Base-by-base conservation (phyloP, 2,329 filamentous ascomycete genomes). In the Plectosphaerella sp. region DNA sequence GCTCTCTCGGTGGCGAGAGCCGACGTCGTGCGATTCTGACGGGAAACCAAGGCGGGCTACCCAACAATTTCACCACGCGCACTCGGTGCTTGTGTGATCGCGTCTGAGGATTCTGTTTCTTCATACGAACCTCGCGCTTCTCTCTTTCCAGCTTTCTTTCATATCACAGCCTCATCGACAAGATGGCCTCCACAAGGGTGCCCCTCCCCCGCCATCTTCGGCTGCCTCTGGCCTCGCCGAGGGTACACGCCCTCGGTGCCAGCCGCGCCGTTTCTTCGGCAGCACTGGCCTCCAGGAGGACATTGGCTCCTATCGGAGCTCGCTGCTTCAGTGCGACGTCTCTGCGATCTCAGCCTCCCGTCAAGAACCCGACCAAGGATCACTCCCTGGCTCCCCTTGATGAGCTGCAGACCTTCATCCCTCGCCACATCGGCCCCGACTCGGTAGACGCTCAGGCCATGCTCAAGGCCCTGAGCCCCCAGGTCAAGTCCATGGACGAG, bases 361-460 rank as follows among this genome's bases (percentile, higher is more conserved):
- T 28, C 24, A 49, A 49, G 48, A 39, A 49, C n/a, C 42, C 36
- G 16, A 53, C 54, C 10, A 48, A 49, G 20, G 55, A 57, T 37
- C 39, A 52, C 41, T 57, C 54, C 46, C 52, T 57, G 51, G 54
- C 57, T 45, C 56, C 52, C 18, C 54, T 57, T 36, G 53, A 55
- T 47, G 54, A 51, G 16, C 72, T 83, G 52, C 83, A 87, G 64
- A 82, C 83, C 41, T 96, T 96, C 64, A 78, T 88, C 51, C 80
- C 87, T 53, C 84, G 93, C 47, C 93, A 97, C 72, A 96, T 97
- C 72, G 92, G 92, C 1, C 91, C 91, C 4, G 85, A 87, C 49
- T 78, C 86, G 35, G 73, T 78, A 45, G 85, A 89, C 51, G 81
- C 85, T 1, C 75, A 84, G 59, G 76, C 85, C 63, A 97, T 97